phyloP scores from a whole-genome alignment of 805 yeast species.

The Nakazawaea ambrosiae region DNA sequence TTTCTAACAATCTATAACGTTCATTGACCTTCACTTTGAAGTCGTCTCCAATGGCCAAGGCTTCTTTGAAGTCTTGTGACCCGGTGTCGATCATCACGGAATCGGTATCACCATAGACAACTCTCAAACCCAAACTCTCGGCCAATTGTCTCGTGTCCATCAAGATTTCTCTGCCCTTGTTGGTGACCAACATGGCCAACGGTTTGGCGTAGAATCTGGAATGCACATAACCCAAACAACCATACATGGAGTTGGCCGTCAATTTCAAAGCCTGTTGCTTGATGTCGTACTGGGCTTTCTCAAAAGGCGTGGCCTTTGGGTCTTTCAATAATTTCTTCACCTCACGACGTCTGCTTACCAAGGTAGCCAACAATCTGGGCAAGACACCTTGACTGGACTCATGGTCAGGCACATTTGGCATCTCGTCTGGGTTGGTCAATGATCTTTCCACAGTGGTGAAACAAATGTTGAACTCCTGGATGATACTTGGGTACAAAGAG shows the following conservation, averaged over 20 bases:
- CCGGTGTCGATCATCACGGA: slow-evolving; percentile 98
- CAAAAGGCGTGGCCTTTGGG: slow-evolving; percentile 54
- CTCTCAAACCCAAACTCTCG: slow-evolving; percentile 73
- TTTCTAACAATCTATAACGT: slow-evolving; percentile 78
- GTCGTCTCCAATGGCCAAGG: slow-evolving; percentile 74
- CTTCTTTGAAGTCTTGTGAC: slow-evolving; percentile 58
- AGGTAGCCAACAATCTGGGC: slow-evolving; percentile 73
- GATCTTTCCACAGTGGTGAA: slow-evolving; percentile 88
- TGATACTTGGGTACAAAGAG: slow-evolving; percentile 92
- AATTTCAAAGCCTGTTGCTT: slow-evolving; percentile 93
- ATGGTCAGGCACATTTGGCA: slow-evolving; percentile 63
- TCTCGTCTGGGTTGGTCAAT: slow-evolving; percentile 42
- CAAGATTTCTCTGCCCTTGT: slow-evolving; percentile 91
- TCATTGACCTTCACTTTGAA: slow-evolving; percentile 85
- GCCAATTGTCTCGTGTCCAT: slow-evolving; percentile 92
- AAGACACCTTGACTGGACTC: slow-evolving; percentile 69
- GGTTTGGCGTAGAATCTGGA: slow-evolving; percentile 96
- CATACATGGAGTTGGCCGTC: slow-evolving; percentile 99
- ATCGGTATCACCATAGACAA: slow-evolving; percentile 97
- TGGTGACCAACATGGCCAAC: slow-evolving; percentile 90
- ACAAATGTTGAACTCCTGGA: slow-evolving; percentile 95
- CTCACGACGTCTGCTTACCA: slow-evolving; percentile 88
- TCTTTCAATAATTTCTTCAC: slow-evolving; percentile 82
- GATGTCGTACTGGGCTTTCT: slow-evolving; percentile 82
- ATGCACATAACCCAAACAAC: slow-evolving; percentile 88